Percentiles rank a stretch among this genome's conserved stretches.
These are phyloP conservation scores for Neltuma alba DNA, from an alignment of 306 rosid species.

Conservation along the genomic window DNA sequence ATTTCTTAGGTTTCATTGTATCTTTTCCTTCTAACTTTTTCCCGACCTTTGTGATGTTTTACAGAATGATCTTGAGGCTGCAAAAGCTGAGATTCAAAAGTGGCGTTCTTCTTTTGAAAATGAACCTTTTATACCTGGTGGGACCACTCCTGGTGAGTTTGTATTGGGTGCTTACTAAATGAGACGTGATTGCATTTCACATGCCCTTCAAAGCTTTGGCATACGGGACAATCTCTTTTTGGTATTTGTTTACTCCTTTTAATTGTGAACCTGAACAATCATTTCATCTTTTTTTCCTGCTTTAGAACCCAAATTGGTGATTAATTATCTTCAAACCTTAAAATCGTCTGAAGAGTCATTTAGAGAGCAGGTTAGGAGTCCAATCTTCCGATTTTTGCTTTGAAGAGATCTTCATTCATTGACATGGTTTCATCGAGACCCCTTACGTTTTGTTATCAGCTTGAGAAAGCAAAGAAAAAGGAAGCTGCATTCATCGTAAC, in stretches of 20 bases:
- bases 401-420: conserved; percentile 20
- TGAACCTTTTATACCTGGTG: conserved; percentile 71
- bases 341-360: conserved; percentile 82
- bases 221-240: neutral
- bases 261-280: conserved; percentile 9
- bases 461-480: conserved; percentile 90
- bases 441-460: conserved; percentile 48
- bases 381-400: conserved; percentile 21
- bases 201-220: neutral
- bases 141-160: conserved; percentile 75
- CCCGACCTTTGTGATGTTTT: conserved; percentile 31
- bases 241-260: conserved; percentile 5
- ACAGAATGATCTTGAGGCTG: conserved; percentile 72
- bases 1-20: conserved; percentile 9
- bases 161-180: conserved; percentile 8
- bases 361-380: conserved; percentile 72
- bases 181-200: neutral
- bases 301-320: conserved; percentile 77
- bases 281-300: conserved; percentile 48
- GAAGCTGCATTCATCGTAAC: conserved; percentile 95
- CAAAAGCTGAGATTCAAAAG: conserved; percentile 80
- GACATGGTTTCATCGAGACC: conserved; percentile 23
- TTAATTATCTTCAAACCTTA: conserved; percentile 70
- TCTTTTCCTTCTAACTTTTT: neutral
- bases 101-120: conserved; percentile 83